Evolutionary conservation across 805 yeast genomes (phyloP), one percentile per base, ranked within the genome.

Genomic region (Millerozyma miso): DNA sequence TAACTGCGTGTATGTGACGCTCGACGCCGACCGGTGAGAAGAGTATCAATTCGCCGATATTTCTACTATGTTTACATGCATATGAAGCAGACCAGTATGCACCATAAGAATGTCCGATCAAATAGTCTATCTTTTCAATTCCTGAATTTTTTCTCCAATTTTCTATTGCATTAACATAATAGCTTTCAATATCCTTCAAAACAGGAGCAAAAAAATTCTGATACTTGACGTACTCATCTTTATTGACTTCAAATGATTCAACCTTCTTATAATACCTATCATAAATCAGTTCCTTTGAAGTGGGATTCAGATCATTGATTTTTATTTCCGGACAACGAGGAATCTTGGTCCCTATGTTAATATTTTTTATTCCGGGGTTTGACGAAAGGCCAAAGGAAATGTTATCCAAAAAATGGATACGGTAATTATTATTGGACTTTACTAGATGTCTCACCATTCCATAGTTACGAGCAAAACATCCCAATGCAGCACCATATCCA

Each of bases 1-100:
- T 74, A 2, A 84, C 62, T 0, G 90, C 81, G 54, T 72, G 79
- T 0, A 84, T 74, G 38, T 78, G 79, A 35, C 87, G 68, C 52
- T 87, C 95, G 15, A 86, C 80, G 0, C 95, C 95, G 0, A 84
- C 85, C 0, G 95, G 95, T 10, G 88, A 81, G 3, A 83, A 74
- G 18, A 86, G 64, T 2, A 84, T 67, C 49, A 87, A 61, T 45
- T 76, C 74, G 13, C 71, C 62, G 4, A 87, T 69, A 3, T 69
- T 56, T 0, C 74, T 56, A 0, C 89, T 88, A 52, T 82, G 73
- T 46, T 68, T 76, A 35, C 80, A 55, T 1, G 85, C 71, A 57
- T 83, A 86, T 4, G 81, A 76, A 38, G 77, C 76, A 0, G 87
- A 76, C 64, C 88, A 65, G 52, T 84, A 82, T 0, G 88, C 93